Evolutionary conservation across 331 rosid species (phyloP), one percentile per base, ranked within the genome.

Genomic region (Stylosanthes scabra): DNA sequence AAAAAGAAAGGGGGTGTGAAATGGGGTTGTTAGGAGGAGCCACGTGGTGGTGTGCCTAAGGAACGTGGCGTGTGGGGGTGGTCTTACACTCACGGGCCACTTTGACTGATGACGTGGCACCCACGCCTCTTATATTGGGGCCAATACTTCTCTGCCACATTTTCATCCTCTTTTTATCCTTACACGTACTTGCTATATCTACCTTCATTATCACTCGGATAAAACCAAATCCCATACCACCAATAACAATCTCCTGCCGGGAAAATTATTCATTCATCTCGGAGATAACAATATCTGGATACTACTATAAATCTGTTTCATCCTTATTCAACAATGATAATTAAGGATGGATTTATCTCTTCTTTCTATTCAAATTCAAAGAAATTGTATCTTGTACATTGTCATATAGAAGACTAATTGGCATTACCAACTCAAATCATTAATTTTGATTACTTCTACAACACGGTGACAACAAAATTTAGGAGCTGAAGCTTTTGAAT

Each of bases 31-130:
- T 0, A 63, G 68, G 46, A 74, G 52, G 57, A 12, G 72, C 75
- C 86, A 57, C 72, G 81, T 82, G 74, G 68, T 1, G 7, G 7
- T 52, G 6, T 68, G 31, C 67, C 13, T 51, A 29, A 47, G 54
- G 64, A 78, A 79, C 84, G 82, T 82, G 82, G 86, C 84, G 89
- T 85, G 81, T 63, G 67, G 71, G 76, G 67, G 70, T 85, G 72
- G 63, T 63, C 75, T 55, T 63, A 56, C 46, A 49, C 68, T 70
- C 66, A 16, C 15, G 27, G 59, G 62, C 59, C 34, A 41, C 64
- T 79, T 79, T 79, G 70, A 79, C 76, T 63, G 76, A 73, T 77
- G 80, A 68, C 74, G 45, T 76, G 82, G 82, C 78, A 77, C 27
- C 71, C 74, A 11, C 65, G 28, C 69, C 66, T 51, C 28, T 6